These are phyloP conservation scores for Balansia obtecta DNA, from an alignment of 2,329 filamentous ascomycete genomes.

Conservation along the genomic window DNA sequence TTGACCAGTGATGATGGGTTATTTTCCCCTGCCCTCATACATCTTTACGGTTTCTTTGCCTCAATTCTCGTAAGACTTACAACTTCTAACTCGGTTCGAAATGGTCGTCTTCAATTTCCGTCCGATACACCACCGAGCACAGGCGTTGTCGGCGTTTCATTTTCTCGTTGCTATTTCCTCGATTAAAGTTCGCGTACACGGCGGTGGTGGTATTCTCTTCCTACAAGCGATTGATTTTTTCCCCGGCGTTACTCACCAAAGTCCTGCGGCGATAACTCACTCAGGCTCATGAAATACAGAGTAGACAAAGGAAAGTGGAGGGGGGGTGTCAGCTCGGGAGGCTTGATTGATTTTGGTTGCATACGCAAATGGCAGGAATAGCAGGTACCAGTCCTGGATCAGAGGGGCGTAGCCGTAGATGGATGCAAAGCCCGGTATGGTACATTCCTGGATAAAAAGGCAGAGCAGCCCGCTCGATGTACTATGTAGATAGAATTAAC, in stretches of 20 bases:
- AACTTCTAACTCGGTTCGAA: not conserved
- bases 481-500: not conserved
- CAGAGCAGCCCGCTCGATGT: not conserved
- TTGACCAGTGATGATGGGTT: constrained; percentile 5
- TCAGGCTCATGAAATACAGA: not conserved
- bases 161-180: not conserved
- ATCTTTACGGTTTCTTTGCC: not conserved
- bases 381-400: not conserved
- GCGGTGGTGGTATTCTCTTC: not conserved
- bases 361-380: not conserved
- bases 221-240: not conserved
- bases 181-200: not conserved
- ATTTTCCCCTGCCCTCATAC: not conserved
- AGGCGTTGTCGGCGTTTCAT: constrained; percentile 14
- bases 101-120: constrained; percentile 2
- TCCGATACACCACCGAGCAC: constrained; percentile 17
- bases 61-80: not conserved
- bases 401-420: too few species aligned
- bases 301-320: not conserved
- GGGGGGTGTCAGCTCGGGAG: not conserved
- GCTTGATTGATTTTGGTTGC: not conserved
- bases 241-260: not conserved
- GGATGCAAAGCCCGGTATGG: too few species aligned
- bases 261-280: not conserved
- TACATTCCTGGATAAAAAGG: not conserved